Evolutionary conservation across 2,329 filamentous ascomycete species (phyloP).

Genomic region (Paecilomyces niveus): DNA sequence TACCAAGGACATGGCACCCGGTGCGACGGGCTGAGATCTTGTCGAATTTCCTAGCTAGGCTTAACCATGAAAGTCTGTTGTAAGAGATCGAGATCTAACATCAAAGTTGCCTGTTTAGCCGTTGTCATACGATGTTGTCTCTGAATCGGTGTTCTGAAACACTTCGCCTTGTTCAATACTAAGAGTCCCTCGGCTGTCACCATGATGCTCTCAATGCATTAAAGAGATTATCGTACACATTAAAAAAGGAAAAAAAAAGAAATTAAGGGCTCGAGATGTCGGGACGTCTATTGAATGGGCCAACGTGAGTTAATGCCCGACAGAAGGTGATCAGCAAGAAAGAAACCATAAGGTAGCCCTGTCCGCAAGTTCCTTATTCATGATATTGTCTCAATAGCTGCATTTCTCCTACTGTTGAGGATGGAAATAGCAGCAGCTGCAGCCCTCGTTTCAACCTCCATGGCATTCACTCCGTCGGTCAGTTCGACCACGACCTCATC

Average conservation of each 20-base stretch:
- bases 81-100: background rate
- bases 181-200: background rate
- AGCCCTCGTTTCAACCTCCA: slow-evolving; percentile 8
- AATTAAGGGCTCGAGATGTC: background rate
- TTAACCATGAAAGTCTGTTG: background rate
- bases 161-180: background rate
- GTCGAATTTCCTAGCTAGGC: background rate
- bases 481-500: slow-evolving; percentile 6
- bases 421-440: slow-evolving; percentile 6
- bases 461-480: slow-evolving; percentile 6
- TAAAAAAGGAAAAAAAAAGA: background rate
- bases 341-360: background rate
- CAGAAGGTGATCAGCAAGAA: background rate
- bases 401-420: background rate
- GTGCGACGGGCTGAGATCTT: background rate
- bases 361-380: background rate
- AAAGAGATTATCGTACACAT: too few species aligned
- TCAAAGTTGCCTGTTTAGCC: background rate
- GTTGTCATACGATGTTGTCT: background rate
- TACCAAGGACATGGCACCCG: background rate
- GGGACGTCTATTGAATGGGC: background rate
- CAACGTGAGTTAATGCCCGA: background rate
- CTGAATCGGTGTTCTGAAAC: background rate
- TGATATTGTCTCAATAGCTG: background rate
- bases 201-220: background rate